phyloP scores from a whole-genome alignment of 2,329 filamentous ascomycete species.

The Fusarium phyllophilum region DNA sequence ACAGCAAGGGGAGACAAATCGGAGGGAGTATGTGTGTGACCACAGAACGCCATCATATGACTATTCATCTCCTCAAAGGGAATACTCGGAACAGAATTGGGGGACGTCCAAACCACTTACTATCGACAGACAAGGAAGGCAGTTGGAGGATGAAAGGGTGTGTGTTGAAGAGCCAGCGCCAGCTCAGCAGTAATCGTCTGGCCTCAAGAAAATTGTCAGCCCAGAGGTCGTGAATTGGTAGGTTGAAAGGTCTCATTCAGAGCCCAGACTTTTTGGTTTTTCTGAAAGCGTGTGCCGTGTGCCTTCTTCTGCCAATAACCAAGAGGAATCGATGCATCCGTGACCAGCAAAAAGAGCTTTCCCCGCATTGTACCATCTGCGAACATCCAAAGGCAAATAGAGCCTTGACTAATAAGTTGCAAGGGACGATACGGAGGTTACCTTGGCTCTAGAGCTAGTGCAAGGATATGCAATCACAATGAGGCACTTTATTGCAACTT shows the following conservation, averaged over 20 bases:
- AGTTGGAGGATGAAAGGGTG: constrained; percentile 23
- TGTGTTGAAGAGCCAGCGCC: constrained; percentile 18
- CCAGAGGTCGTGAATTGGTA: constrained; percentile 12
- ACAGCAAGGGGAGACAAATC: constrained; percentile 4
- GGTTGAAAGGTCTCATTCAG: constrained; percentile 7
- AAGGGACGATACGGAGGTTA: constrained; percentile 21
- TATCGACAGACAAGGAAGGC: constrained; percentile 4
- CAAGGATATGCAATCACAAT: constrained; percentile 28
- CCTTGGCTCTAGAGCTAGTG: constrained; percentile 32
- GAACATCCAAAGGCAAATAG: constrained; percentile 17
- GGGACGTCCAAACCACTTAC: constrained; percentile 22
- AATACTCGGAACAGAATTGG: constrained; percentile 27
- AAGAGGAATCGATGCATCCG: constrained; percentile 30
- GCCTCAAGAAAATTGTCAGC: constrained; percentile 23
- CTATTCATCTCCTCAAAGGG: constrained; percentile 21
- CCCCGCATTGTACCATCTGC: constrained; percentile 29
- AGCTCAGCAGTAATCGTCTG: constrained; percentile 17
- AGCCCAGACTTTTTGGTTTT: constrained; percentile 26
- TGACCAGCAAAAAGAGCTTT: constrained; percentile 32
- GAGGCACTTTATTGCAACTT: constrained; percentile 20
- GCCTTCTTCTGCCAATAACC: constrained; percentile 24
- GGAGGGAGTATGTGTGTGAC: constrained; percentile 30
- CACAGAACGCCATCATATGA: constrained; percentile 31
- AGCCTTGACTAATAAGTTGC: constrained; percentile 23
- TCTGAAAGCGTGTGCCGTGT: constrained; percentile 29